Conservation (phyloP, 73 alveolate genomes). For the Symbiodinium pilosum region DNA sequence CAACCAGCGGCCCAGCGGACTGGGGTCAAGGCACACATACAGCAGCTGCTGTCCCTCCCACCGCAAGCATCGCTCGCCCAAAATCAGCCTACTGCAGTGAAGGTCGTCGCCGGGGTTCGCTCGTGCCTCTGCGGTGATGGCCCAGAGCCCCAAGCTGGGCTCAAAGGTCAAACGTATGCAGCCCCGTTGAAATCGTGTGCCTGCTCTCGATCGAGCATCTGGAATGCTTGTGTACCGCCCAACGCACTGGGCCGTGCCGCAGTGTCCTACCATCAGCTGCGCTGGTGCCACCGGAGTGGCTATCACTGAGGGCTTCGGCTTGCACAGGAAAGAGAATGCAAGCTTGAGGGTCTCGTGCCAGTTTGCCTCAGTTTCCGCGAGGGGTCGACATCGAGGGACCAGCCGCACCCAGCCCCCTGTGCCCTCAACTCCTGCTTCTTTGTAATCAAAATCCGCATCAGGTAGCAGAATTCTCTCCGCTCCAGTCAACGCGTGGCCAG, state of each 20-base stretch:
- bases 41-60: neutral
- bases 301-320: neutral
- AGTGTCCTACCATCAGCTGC: neutral
- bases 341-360: neutral
- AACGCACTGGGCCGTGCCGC: neutral
- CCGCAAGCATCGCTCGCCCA: neutral
- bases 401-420: neutral
- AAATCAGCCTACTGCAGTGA: neutral
- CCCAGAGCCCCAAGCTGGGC: neutral
- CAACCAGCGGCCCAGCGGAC: neutral
- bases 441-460: too few species aligned
- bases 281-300: neutral
- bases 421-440: neutral
- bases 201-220: neutral
- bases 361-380: neutral
- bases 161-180: neutral
- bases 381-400: neutral
- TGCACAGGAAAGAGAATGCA: neutral
- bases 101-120: neutral
- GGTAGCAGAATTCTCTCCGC: neutral
- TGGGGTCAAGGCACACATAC: neutral
- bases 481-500: neutral
- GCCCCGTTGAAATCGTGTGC: neutral
- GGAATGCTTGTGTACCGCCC: neutral
- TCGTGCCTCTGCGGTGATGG: neutral